Percentiles rank a stretch among this genome's conserved stretches.
Conservation (phyloP, 352 stramenopile genomes). For the Globisporangium orthogonon region DNA sequence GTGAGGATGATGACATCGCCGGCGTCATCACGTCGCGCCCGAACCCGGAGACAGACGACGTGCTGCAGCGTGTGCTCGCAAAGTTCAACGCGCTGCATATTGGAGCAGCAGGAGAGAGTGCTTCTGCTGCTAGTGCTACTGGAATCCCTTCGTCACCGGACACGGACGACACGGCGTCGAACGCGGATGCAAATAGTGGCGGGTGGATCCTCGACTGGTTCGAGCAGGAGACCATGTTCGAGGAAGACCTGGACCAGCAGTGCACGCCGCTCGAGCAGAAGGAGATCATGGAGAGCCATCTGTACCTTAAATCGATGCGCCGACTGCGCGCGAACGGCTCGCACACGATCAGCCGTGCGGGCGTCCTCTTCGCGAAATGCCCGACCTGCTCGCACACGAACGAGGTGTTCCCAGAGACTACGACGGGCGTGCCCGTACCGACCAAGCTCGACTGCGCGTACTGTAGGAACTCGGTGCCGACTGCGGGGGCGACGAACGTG, state of each 20-base stretch:
- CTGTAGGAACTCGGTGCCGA: slow-evolving; percentile 42
- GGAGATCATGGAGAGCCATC: slow-evolving; percentile 66
- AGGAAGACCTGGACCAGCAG: slow-evolving; percentile 81
- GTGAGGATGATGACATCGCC: too few species aligned
- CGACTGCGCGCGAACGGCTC: slow-evolving; percentile 26
- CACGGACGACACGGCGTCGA: slow-evolving; percentile 6
- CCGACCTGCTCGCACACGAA: slow-evolving; percentile 47
- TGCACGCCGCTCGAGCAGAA: slow-evolving; percentile 62
- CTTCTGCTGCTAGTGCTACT: neutral
- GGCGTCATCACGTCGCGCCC: neutral
- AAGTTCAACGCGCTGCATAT: slow-evolving; percentile 21
- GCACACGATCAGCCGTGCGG: slow-evolving; percentile 36
- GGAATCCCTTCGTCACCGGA: neutral
- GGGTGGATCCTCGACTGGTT: slow-evolving; percentile 79
- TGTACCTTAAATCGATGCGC: slow-evolving; percentile 64
- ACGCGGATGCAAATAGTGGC: neutral
- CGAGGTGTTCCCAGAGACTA: slow-evolving; percentile 54
- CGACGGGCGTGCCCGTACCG: slow-evolving; percentile 50
- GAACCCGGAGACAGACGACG: slow-evolving; percentile 35
- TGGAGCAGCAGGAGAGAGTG: too few species aligned
- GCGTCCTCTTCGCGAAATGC: slow-evolving; percentile 46
- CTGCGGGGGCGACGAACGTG: slow-evolving; percentile 24
- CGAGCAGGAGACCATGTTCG: slow-evolving; percentile 88
- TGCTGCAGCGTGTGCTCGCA: slow-evolving; percentile 42
- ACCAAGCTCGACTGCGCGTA: slow-evolving; percentile 62